These are phyloP conservation scores for Priceomyces fermenticarens DNA, from an alignment of 805 yeast species.

Conservation along the genomic window DNA sequence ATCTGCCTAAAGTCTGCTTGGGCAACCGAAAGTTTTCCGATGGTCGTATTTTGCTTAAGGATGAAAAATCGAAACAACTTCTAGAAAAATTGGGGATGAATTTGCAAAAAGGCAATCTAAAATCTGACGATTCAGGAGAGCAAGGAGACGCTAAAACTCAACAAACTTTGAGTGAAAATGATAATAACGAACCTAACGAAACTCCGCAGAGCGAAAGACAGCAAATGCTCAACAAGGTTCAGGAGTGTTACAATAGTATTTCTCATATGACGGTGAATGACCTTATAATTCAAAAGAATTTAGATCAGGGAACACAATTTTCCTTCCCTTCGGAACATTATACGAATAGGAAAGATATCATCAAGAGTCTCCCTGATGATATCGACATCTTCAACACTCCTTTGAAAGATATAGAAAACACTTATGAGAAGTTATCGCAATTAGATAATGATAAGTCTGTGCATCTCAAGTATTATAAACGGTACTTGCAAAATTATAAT, in stretches of 20 bases:
- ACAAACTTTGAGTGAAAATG: not conserved
- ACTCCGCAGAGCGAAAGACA: constrained; percentile 1
- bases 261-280: constrained; percentile 39
- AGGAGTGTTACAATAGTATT: constrained; percentile 20
- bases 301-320: constrained; percentile 35
- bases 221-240: constrained; percentile 2
- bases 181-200: not conserved
- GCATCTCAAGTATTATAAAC: constrained; percentile 34
- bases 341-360: constrained; percentile 27
- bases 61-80: constrained; percentile 21
- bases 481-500: constrained; percentile 28
- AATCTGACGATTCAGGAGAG: constrained; percentile 6
- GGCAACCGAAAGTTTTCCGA: constrained; percentile 1
- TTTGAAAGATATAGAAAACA: constrained; percentile 24
- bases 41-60: constrained; percentile 7
- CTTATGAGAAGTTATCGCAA: constrained; percentile 27
- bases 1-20: too few relatives aligned
- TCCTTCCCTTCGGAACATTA: constrained; percentile 33
- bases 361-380: constrained; percentile 34
- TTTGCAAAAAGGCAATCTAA: constrained; percentile 31
- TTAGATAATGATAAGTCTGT: constrained; percentile 37
- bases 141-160: constrained; percentile 1
- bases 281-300: constrained; percentile 29
- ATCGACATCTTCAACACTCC: constrained; percentile 31
- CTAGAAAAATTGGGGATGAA: constrained; percentile 30